Conservation (phyloP, 225 moss, liverwort and hornwort genomes). For the Takakia lepidozioides region DNA sequence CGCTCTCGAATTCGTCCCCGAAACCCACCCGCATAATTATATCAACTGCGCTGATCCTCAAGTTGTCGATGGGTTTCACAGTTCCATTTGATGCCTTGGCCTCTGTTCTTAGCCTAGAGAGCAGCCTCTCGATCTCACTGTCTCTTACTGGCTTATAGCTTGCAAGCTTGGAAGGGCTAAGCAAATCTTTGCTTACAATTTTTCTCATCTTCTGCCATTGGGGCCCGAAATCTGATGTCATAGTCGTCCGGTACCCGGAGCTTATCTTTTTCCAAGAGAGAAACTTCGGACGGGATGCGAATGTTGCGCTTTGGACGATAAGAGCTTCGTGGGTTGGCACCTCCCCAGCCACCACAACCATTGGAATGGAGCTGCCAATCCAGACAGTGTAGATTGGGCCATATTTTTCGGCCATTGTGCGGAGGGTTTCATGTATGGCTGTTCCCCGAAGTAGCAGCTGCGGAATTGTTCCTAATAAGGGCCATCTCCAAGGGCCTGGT, state of each 20-base stretch:
- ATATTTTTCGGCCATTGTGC: conserved; percentile 22
- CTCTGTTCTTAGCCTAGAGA: conserved; percentile 4
- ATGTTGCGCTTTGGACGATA: conserved; percentile 20
- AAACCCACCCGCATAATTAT: conserved; percentile 55
- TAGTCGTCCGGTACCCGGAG: conserved; percentile 28
- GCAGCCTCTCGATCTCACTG: conserved; percentile 19
- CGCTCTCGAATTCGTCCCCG: conserved; percentile 35
- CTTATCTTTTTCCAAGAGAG: conserved; percentile 44
- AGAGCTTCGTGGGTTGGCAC: conserved; percentile 36
- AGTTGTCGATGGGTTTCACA: conserved; percentile 8
- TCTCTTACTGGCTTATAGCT: conserved; percentile 33
- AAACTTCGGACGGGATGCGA: conserved; percentile 32
- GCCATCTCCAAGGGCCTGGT: conserved; percentile 42
- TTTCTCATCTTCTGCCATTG: conserved; percentile 41
- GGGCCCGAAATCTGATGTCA: conserved; percentile 26
- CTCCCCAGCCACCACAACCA: conserved; percentile 36
- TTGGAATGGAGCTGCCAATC: conserved; percentile 28
- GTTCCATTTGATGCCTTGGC: not conserved
- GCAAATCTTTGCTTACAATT: conserved; percentile 36
- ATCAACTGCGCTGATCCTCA: conserved; percentile 24
- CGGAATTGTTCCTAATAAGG: conserved; percentile 37
- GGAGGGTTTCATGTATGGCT: conserved; percentile 19
- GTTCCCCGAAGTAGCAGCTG: conserved; percentile 10
- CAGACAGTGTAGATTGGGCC: conserved; percentile 53
- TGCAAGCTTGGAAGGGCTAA: conserved; percentile 23